A percentile compares a stretch with the other conserved stretches of the same genome.
Conservation (phyloP, 2,329 filamentous ascomycete genomes). For the Pseudogymnoascus sp. region DNA sequence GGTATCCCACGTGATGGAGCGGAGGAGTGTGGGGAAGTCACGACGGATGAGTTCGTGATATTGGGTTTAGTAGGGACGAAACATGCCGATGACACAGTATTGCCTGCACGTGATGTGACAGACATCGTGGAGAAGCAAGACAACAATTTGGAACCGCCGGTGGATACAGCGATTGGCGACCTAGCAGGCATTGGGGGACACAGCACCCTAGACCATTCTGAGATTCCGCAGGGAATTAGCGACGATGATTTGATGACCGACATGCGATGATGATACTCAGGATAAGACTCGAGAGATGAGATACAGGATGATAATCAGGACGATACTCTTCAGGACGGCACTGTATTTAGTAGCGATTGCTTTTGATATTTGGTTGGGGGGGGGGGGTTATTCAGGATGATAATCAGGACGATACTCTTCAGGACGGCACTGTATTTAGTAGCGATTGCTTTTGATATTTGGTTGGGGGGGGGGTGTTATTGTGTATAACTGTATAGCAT, state of each 20-base stretch:
- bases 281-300: not conserved
- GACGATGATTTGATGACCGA: conserved; percentile 7
- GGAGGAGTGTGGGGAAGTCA: not conserved
- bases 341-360: conserved; percentile 7
- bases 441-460: conserved; percentile 1
- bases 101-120: not conserved
- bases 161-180: not conserved
- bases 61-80: not conserved
- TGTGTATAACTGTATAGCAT: conserved; percentile 7
- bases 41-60: not conserved
- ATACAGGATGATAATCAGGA: not conserved
- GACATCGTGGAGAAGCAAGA: not conserved
- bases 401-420: not conserved
- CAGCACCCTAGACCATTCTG: conserved; percentile 3
- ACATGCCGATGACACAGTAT: not conserved
- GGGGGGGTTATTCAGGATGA: too few species aligned
- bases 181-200: conserved; percentile 2
- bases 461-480: not conserved
- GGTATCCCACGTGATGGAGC: not conserved
- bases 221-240: conserved; percentile 7
- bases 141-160: conserved; percentile 3
- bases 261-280: not conserved
- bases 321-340: not conserved
- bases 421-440: conserved; percentile 5
- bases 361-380: not conserved